Base-by-base conservation (phyloP, 2,329 filamentous ascomycete species). In the Lachnellula cervina region DNA sequence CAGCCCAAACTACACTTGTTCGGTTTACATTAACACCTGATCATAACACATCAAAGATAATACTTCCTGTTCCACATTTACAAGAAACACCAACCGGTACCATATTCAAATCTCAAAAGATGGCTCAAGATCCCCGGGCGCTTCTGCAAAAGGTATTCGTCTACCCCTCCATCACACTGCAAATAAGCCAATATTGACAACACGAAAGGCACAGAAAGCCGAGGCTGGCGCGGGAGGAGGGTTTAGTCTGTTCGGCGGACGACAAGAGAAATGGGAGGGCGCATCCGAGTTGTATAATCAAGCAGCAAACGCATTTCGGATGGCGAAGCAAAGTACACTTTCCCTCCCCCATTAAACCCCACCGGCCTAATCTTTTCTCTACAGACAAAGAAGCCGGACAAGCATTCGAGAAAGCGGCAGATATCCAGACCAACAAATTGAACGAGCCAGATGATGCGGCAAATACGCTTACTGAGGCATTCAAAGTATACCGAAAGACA, bases 371-470 rank as follows among this genome's bases (percentile, higher is more conserved):
- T 46, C 9, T 23, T 25, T 34, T 28, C 17, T 46, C 48, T 50
- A 54, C 49, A 94, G 90, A 86, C 74, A 84, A 87, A 70, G 90
- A 96, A 74, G 91, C 93, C 14, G 93, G 91, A 21, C 81, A 88
- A 68, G 86, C 90, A 13, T 96, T 96, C 63, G 90, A 96, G 71
- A 82, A 86, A 72, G 90, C 90, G 13, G 93, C 91, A n/a, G 73
- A 81, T 44, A 86, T 97, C 57, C 90, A 96, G 72, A 82, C 77
- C 49, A 80, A 85, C 63, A 86, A 92, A 66, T 81, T 97, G 50
- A 95, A 91, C 70, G 92, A 97, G 69, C 89, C 88, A 43, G 90
- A 96, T 70, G 94, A 97, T 70, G 90, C 91, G 48, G 92, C 93
- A 61, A 95, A 96, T 74, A 87, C 88, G 48, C 77, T 91, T 59